A percentile compares a stretch with the other conserved stretches of the same genome.
Evolutionary conservation across 2,329 filamentous ascomycete genomes (phyloP).

Genomic region (Colletotrichum sp.): DNA sequence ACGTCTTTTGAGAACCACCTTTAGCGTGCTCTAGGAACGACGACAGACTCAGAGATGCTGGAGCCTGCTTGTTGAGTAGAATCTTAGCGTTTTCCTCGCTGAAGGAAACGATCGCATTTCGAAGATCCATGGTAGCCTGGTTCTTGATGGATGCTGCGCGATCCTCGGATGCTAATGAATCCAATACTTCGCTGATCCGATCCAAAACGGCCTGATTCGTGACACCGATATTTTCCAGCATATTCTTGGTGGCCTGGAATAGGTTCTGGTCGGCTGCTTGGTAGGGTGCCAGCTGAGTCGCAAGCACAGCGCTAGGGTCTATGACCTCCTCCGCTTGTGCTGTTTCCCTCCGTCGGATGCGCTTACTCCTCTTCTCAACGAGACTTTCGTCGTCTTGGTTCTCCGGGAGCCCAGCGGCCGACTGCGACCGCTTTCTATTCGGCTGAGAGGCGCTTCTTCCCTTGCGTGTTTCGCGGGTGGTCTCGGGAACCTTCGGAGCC

Average conservation of each 20-base stretch:
- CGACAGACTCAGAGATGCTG: conserved; percentile 57
- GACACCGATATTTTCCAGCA: conserved; percentile 60
- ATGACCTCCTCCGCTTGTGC: conserved; percentile 55
- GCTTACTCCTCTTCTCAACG: conserved; percentile 68
- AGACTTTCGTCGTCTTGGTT: conserved; percentile 60
- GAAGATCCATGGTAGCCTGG: conserved; percentile 54
- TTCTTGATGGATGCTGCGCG: conserved; percentile 53
- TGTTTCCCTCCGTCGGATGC: conserved; percentile 66
- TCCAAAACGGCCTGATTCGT: conserved; percentile 52
- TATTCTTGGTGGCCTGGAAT: conserved; percentile 59
- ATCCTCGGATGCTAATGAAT: conserved; percentile 56
- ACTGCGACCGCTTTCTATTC: conserved; percentile 67
- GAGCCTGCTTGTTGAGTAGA: conserved; percentile 58
- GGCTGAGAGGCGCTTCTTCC: conserved; percentile 42
- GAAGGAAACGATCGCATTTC: conserved; percentile 52
- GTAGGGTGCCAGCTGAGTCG: conserved; percentile 60
- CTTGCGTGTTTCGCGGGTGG: conserved; percentile 36
- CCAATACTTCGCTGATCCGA: conserved; percentile 54
- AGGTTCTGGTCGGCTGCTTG: conserved; percentile 62
- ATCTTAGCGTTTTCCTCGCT: conserved; percentile 59
- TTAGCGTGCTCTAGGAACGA: conserved; percentile 71
- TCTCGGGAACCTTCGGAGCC: conserved; percentile 30
- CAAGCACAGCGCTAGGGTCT: conserved; percentile 57
- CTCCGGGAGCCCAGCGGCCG: conserved; percentile 62
- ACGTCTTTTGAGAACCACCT: conserved; percentile 54